Conservation (phyloP, 148 eudicot species). For the Cornus kousa region DNA sequence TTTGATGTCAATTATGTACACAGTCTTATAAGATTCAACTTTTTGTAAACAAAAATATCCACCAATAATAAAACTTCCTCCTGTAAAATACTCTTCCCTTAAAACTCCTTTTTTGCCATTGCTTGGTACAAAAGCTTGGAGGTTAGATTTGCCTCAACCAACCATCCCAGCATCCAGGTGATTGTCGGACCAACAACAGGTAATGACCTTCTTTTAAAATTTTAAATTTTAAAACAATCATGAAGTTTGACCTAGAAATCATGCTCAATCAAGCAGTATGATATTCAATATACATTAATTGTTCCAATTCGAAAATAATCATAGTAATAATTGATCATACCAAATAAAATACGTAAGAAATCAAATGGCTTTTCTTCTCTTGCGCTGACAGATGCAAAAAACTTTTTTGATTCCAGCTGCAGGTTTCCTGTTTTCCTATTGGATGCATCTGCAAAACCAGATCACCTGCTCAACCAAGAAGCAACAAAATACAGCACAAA, state of each 20-base stretch:
- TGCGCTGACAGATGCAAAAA: conserved; percentile 67
- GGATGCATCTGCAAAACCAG: conserved; percentile 56
- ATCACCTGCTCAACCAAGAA: conserved; percentile 21
- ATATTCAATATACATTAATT: not conserved
- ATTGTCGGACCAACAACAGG: not conserved
- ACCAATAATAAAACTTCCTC: not conserved
- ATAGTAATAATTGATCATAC: conserved; percentile 35
- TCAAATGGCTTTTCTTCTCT: conserved; percentile 81
- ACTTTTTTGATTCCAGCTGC: conserved; percentile 31
- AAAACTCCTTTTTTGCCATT: not conserved
- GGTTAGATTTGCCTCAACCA: not conserved
- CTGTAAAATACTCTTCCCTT: not conserved
- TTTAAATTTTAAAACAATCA: too few species aligned
- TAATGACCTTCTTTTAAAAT: not conserved
- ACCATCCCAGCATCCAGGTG: not conserved
- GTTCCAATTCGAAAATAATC: conserved; percentile 1
- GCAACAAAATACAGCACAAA: conserved; percentile 9
- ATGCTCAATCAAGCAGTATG: not conserved
- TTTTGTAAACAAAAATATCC: not conserved
- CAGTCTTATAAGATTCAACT: not conserved
- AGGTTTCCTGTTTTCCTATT: conserved; percentile 37
- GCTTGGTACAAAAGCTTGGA: not conserved
- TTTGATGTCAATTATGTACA: not conserved
- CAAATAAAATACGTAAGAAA: conserved; percentile 62
- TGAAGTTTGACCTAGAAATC: conserved; percentile 5